A percentile compares a stretch with the other conserved stretches of the same genome.
Evolutionary conservation across 2,329 filamentous ascomycete species (phyloP).

Genomic region (Westerdykella aurantiaca): DNA sequence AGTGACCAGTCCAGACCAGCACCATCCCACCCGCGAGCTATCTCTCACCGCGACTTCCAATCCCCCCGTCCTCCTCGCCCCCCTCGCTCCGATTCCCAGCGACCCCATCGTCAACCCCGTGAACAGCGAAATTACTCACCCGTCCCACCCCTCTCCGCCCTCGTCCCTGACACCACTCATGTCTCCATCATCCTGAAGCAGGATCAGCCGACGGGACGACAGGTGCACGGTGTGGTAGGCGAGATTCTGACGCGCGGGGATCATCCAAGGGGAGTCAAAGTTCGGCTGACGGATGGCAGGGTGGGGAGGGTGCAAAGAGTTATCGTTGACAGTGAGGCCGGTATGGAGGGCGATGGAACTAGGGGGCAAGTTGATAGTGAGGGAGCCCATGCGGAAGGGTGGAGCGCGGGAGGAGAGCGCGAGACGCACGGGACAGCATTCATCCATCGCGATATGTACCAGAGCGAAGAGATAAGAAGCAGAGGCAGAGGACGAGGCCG

Average conservation of each 20-base stretch:
- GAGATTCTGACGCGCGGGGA: conserved; percentile 67
- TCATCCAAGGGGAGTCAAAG: conserved; percentile 74
- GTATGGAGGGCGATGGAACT: conserved; percentile 21
- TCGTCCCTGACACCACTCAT: conserved; percentile 54
- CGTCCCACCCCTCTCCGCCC: conserved; percentile 16
- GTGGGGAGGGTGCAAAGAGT: conserved; percentile 69
- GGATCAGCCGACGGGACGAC: conserved; percentile 68
- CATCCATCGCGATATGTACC: too few species aligned
- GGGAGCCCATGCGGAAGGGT: conserved; percentile 7
- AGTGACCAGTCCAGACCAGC: conserved; percentile 22
- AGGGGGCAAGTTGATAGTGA: conserved; percentile 22
- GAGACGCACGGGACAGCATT: too few species aligned
- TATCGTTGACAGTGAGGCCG: conserved; percentile 25
- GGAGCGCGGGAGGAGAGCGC: conserved; percentile 2
- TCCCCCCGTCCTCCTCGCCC: not conserved
- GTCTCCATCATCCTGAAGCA: conserved; percentile 72
- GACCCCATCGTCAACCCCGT: conserved; percentile 2
- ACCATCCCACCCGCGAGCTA: conserved; percentile 1
- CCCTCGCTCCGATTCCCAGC: not conserved
- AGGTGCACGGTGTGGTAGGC: conserved; percentile 61
- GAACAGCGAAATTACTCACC: conserved; percentile 9
- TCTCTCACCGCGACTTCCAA: not conserved
- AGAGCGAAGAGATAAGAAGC: not conserved
- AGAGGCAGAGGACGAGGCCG: conserved; percentile 1
- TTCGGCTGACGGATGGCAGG: conserved; percentile 63